A percentile compares a stretch with the other conserved stretches of the same genome.
phyloP scores from a whole-genome alignment of 495 filamentous ascomycete genomes.

The Saxispiralis lemnorum region DNA sequence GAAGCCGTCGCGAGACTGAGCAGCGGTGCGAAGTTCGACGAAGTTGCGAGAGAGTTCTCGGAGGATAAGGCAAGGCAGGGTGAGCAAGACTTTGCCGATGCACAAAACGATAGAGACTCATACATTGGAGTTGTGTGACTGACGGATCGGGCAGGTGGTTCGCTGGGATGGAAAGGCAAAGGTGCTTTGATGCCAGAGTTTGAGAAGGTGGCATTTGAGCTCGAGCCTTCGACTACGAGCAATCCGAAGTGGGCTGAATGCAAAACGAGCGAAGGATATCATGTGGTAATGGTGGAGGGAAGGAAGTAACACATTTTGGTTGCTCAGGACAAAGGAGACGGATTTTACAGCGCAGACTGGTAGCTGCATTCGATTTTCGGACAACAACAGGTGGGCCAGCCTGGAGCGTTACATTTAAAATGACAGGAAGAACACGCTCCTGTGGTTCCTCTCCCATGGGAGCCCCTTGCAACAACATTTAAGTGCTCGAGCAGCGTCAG shows the following conservation, averaged over 20 bases:
- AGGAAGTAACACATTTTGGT: conserved; percentile 32
- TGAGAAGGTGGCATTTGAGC: conserved; percentile 62
- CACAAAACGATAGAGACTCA: too few relatives aligned
- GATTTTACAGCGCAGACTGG: too few relatives aligned
- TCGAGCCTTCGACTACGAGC: conserved; percentile 58
- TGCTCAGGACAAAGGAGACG: too few relatives aligned
- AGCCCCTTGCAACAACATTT: too few relatives aligned
- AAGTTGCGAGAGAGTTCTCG: conserved; percentile 69
- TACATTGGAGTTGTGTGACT: background rate
- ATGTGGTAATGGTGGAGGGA: conserved; percentile 79
- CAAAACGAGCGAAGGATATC: conserved; percentile 79
- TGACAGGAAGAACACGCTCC: too few relatives aligned
- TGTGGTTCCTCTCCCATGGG: too few relatives aligned
- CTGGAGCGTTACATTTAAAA: too few relatives aligned
- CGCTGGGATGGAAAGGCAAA: conserved; percentile 67
- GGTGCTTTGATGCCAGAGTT: conserved; percentile 58
- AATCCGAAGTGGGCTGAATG: conserved; percentile 62
- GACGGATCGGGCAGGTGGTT: conserved; percentile 39
- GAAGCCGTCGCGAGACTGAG: conserved; percentile 64
- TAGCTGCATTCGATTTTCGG: too few relatives aligned
- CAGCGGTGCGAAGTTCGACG: conserved; percentile 67
- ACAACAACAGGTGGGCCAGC: too few relatives aligned
- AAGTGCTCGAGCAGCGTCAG: too few relatives aligned
- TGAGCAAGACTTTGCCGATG: too few relatives aligned
- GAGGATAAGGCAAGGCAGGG: conserved; percentile 80